Conservation (phyloP, 208 protist species). For the Trypanosoma boissoni region DNA sequence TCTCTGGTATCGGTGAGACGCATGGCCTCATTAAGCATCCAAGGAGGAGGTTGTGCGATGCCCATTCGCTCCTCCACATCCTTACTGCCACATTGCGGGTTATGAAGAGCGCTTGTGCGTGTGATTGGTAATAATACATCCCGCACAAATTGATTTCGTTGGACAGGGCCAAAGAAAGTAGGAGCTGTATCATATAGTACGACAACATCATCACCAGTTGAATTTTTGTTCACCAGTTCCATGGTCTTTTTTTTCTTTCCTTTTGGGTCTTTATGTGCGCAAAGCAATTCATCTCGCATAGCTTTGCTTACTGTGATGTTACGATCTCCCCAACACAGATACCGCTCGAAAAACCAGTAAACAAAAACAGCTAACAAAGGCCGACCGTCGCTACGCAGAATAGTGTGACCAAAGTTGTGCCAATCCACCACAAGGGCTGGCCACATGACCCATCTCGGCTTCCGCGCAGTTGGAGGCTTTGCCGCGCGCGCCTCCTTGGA, state of each 20-base stretch:
- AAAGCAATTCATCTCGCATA: slow-evolving; percentile 45
- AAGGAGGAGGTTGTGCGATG: slow-evolving; percentile 55
- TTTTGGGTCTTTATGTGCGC: background rate
- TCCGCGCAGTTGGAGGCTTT: background rate
- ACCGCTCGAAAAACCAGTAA: slow-evolving; percentile 72
- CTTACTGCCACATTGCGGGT: too few relatives aligned
- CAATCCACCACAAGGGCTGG: slow-evolving; percentile 85
- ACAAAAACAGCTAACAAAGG: slow-evolving; percentile 42
- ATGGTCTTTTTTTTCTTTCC: slow-evolving; percentile 10
- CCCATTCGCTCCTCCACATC: slow-evolving; percentile 36
- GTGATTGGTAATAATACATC: slow-evolving; percentile 49
- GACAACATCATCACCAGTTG: slow-evolving; percentile 26
- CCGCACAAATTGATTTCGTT: slow-evolving; percentile 38
- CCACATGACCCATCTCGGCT: slow-evolving; percentile 15
- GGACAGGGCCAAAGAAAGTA: slow-evolving; percentile 58
- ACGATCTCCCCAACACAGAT: slow-evolving; percentile 52
- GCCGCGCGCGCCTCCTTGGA: background rate
- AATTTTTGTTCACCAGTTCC: background rate
- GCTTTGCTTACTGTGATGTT: slow-evolving; percentile 85
- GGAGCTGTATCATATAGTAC: slow-evolving; percentile 79
- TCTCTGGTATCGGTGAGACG: background rate
- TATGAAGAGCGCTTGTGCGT: background rate
- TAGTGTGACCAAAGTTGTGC: slow-evolving; percentile 92
- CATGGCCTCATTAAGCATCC: slow-evolving; percentile 40
- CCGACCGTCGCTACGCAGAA: slow-evolving; percentile 57